phyloP scores from a whole-genome alignment of 2,329 filamentous ascomycete species.

The Paecilomyces fulvus region DNA sequence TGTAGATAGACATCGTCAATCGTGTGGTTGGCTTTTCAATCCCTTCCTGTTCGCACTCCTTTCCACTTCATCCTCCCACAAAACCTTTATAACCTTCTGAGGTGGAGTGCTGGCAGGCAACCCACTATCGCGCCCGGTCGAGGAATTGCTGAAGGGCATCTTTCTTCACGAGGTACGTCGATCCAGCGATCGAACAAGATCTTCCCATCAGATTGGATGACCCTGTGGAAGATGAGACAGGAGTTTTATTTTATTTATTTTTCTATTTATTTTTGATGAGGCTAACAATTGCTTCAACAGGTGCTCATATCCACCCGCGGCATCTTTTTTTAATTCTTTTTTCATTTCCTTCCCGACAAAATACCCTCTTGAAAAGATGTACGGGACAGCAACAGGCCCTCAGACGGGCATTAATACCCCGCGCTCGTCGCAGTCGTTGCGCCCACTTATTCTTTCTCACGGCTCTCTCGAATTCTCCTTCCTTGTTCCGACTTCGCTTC shows the following conservation, averaged over 20 bases:
- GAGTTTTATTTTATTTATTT: neutral
- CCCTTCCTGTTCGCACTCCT: neutral
- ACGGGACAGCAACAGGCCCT: conserved; percentile 69
- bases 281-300: neutral
- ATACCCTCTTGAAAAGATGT: conserved; percentile 53
- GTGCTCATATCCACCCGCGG: neutral
- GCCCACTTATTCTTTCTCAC: conserved; percentile 82
- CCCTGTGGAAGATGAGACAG: no score
- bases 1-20: neutral
- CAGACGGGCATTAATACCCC: conserved; percentile 97
- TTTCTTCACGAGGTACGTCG: neutral
- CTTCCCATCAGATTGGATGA: neutral
- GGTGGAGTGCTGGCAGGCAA: neutral
- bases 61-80: neutral
- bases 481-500: conserved; percentile 85
- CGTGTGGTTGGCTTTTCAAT: neutral
- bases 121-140: neutral
- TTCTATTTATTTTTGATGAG: neutral
- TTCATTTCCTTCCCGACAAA: neutral
- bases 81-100: neutral
- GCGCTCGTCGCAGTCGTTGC: conserved; percentile 83
- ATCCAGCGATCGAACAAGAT: neutral
- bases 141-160: neutral
- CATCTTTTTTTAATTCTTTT: neutral
- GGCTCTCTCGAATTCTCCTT: conserved; percentile 95